Conservation (phyloP, 345 rosid genomes). For the Mallotus nudiflorus region DNA sequence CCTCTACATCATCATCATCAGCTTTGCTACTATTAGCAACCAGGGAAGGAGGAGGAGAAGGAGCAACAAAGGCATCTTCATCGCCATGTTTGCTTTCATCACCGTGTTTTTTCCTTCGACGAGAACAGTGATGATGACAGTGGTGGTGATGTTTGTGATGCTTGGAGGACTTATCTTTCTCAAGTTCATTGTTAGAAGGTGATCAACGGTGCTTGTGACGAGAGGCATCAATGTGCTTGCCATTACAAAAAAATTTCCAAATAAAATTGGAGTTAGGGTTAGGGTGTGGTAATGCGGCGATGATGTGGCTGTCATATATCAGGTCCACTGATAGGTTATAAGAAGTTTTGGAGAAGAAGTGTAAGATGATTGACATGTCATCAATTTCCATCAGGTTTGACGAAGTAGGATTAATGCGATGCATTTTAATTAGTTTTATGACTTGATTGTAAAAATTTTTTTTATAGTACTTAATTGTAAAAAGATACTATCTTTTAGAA, state of each 20-base stretch:
- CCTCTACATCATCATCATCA: conserved; percentile 85
- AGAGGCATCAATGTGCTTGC: conserved; percentile 34
- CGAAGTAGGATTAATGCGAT: too few species aligned
- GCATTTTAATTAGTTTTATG: too few species aligned
- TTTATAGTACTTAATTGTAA: too few species aligned
- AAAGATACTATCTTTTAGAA: too few species aligned
- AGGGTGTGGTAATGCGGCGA: too few species aligned
- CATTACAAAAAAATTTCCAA: conserved; percentile 7
- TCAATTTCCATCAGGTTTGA: too few species aligned
- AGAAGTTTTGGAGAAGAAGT: too few species aligned
- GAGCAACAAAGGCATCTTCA: conserved; percentile 30
- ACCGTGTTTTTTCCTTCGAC: conserved; percentile 60
- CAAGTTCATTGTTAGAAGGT: conserved; percentile 47
- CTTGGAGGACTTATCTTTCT: conserved; percentile 50
- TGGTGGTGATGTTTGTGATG: conserved; percentile 84
- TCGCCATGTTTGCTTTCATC: conserved; percentile 42
- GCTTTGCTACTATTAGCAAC: conserved; percentile 15
- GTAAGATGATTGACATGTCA: too few species aligned
- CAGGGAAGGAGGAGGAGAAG: conserved; percentile 27
- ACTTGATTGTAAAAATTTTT: too few species aligned
- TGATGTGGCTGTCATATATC: too few species aligned
- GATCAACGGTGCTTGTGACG: conserved; percentile 74
- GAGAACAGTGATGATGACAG: conserved; percentile 52
- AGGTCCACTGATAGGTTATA: too few species aligned
- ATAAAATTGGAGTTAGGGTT: conserved; percentile 26